These are phyloP conservation scores for Penicillium dipodomyicola DNA, from an alignment of 495 filamentous ascomycete genomes.

Conservation along the genomic window DNA sequence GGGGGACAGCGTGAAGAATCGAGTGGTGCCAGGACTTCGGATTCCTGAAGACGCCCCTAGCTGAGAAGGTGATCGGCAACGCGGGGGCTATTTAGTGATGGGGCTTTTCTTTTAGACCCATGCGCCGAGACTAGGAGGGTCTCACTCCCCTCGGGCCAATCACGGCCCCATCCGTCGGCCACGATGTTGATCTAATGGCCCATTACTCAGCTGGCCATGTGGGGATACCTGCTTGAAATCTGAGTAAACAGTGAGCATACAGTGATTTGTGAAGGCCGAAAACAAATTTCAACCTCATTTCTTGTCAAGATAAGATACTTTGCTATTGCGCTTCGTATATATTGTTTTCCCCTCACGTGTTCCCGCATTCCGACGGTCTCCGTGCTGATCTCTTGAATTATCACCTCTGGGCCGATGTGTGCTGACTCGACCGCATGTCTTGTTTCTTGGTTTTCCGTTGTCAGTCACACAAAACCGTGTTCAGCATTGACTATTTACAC, in stretches of 20 bases:
- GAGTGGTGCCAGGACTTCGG: constrained; percentile 12
- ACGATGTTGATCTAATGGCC: constrained; percentile 10
- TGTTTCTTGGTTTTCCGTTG: background rate
- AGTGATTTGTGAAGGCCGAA: background rate
- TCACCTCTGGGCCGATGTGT: background rate
- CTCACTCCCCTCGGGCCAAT: constrained; percentile 13
- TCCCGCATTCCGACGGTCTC: constrained; percentile 27
- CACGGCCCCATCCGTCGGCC: background rate
- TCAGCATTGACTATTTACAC: background rate
- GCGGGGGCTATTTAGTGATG: background rate
- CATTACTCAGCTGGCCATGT: background rate
- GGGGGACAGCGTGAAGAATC: constrained; percentile 18
- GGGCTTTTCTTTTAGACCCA: background rate
- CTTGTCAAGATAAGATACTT: background rate
- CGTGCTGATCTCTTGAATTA: constrained; percentile 11
- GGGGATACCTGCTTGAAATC: background rate
- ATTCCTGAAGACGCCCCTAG: background rate
- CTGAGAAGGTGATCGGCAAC: constrained; percentile 14
- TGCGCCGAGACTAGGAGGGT: constrained; percentile 1
- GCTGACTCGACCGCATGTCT: background rate
- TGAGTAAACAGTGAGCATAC: background rate
- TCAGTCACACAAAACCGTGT: background rate
- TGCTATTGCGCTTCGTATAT: background rate
- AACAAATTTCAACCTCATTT: background rate
- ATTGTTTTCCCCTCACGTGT: constrained; percentile 5